phyloP scores from a whole-genome alignment of 495 filamentous ascomycete species.

The Aspergillus nidulans region DNA sequence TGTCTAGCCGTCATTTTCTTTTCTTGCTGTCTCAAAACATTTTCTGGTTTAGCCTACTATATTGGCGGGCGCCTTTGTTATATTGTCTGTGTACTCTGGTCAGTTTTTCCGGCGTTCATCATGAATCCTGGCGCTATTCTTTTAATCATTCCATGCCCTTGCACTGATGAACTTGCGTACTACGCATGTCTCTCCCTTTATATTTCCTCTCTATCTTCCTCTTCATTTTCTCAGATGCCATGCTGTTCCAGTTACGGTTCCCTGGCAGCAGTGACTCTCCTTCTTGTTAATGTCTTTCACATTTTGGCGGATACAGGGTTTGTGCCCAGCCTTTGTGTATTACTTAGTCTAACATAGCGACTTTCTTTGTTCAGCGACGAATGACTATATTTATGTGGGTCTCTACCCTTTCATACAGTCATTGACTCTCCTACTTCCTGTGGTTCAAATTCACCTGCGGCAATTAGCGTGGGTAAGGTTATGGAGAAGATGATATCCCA shows the following conservation, averaged over 20 bases:
- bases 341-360: conserved; percentile 23
- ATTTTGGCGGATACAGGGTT: conserved; percentile 19
- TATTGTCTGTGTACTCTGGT: conserved; percentile 18
- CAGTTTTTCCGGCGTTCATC: conserved; percentile 15
- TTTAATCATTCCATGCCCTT: conserved; percentile 18
- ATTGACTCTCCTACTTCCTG: background rate
- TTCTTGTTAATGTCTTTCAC: conserved; percentile 24
- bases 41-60: conserved; percentile 2
- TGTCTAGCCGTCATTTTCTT: conserved; percentile 16
- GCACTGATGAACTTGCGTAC: conserved; percentile 24
- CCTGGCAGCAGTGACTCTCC: conserved; percentile 31
- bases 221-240: conserved; percentile 17
- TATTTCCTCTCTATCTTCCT: conserved; percentile 20
- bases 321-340: conserved; percentile 25
- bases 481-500: conserved; percentile 11
- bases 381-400: conserved; percentile 20
- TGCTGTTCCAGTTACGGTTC: conserved; percentile 39
- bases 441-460: background rate
- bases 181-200: conserved; percentile 24
- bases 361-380: conserved; percentile 21
- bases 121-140: conserved; percentile 17
- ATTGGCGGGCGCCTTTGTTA: conserved; percentile 18
- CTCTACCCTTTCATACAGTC: background rate
- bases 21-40: conserved; percentile 1
- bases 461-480: background rate